A percentile compares a stretch with the other conserved stretches of the same genome.
Evolutionary conservation across 345 rosid species (phyloP).

Genomic region (Corchorus capsularis): DNA sequence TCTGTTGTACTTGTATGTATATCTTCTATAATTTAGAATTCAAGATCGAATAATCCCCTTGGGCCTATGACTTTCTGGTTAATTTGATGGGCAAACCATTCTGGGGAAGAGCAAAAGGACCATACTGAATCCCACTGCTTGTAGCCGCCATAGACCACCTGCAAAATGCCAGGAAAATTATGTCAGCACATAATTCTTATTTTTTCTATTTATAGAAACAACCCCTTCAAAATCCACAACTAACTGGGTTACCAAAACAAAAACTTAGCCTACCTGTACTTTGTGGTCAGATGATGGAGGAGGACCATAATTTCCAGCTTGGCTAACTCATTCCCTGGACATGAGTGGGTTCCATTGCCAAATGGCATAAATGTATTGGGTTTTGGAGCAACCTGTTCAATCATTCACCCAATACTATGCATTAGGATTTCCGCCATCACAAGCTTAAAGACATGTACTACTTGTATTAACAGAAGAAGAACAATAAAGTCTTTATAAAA

Average conservation of each 20-base stretch:
- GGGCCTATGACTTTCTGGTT: slow-evolving; percentile 34
- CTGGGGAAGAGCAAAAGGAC: slow-evolving; percentile 84
- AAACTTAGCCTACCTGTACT: slow-evolving; percentile 66
- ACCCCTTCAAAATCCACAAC: background rate
- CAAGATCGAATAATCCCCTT: too few relatives aligned
- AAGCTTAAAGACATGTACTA: background rate
- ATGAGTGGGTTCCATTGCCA: slow-evolving; percentile 84
- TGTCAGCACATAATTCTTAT: slow-evolving; percentile 29
- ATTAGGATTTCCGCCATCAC: background rate
- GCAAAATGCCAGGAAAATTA: slow-evolving; percentile 6
- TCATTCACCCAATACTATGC: background rate
- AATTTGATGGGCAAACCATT: slow-evolving; percentile 80
- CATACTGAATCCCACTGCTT: slow-evolving; percentile 70
- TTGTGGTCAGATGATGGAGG: slow-evolving; percentile 86
- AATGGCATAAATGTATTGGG: slow-evolving; percentile 91
- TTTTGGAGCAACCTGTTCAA: slow-evolving; percentile 66
- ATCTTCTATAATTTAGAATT: background rate
- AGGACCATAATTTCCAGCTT: slow-evolving; percentile 76
- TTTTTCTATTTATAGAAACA: slow-evolving; percentile 26
- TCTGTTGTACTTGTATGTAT: too few relatives aligned
- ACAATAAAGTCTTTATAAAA: too few relatives aligned
- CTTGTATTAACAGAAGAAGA: background rate
- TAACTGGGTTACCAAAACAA: background rate
- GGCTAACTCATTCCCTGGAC: slow-evolving; percentile 91
- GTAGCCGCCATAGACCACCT: slow-evolving; percentile 64